Base-by-base conservation (phyloP, 2,329 filamentous ascomycete genomes). In the Seiridium cupressi region DNA sequence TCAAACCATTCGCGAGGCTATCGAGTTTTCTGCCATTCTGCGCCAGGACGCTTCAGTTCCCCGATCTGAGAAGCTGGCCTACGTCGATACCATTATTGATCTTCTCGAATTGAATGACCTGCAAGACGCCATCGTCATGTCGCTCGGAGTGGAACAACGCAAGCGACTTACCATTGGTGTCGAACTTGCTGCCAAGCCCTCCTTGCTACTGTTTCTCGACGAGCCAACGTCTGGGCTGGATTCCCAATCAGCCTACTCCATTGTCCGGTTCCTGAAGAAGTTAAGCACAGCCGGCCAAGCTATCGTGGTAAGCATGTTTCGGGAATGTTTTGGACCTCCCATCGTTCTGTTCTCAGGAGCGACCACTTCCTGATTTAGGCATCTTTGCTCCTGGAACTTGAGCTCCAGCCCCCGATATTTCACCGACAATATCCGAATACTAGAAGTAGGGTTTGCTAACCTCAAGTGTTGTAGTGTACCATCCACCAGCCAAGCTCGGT, bases 11-110 rank as follows among this genome's bases (percentile, higher is more conserved):
- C 79, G 86, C 1, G 88, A 90, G 63, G 87, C 88, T 0, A 73
- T 90, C 0, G 81, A 81, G 34, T 90, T 91, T 67, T 89, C 86
- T 0, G 88, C 88, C 0, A 76, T 87, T 0, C 78, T 91, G 0
- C 81, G 88, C 2, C 88, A 89, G 64, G 81, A 83, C 0, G 77
- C 79, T n/a, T 80, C 87, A 35, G 81, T 86, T 0, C 72, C 87
- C 0, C 68, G 77, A 0, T 65, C 83, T 49, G 88, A 91, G 62
- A 91, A 91, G 70, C 83, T 88, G 53, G 84, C 81, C 0, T 90
- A 90, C 61, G 87, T 85, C 59, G 87, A 91, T 68, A 86, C 81
- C 6, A 84, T 91, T 49, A 86, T 89, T n/a, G 82, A 87, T 51
- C 75, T 91, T 0, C 75, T 91, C 0, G 88, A 91, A 67, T 87